Conservation (phyloP, 129 eudicot species). For the Artemisia annua region DNA sequence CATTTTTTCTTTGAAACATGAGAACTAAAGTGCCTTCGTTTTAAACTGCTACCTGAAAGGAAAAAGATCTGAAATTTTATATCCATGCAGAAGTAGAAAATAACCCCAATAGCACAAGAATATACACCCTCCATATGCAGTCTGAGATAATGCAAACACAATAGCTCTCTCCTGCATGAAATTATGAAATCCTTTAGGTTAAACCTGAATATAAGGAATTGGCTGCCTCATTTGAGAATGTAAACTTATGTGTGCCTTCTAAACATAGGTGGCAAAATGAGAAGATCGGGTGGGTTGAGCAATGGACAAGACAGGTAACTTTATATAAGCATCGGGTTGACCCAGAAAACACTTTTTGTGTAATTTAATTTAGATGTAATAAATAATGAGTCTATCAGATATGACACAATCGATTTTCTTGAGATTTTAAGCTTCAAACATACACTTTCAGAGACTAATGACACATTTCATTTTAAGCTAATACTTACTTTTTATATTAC, state of each 20-base stretch:
- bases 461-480: background rate
- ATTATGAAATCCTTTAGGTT: background rate
- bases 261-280: background rate
- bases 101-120: slow-evolving; percentile 91
- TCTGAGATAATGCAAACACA: slow-evolving; percentile 78
- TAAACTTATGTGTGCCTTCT: slow-evolving; percentile 12
- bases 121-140: slow-evolving; percentile 80
- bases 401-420: background rate
- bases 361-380: background rate
- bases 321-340: background rate
- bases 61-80: slow-evolving; percentile 52
- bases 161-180: slow-evolving; percentile 77
- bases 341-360: slow-evolving; percentile 7
- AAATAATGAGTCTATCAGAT: no score
- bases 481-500: background rate
- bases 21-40: background rate
- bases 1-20: slow-evolving; percentile 6
- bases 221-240: background rate
- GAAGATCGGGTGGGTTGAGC: background rate
- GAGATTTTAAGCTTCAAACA: background rate
- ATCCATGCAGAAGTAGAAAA: slow-evolving; percentile 54
- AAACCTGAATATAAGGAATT: background rate
- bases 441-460: background rate
- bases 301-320: background rate
- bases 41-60: slow-evolving; percentile 72